Conservation (phyloP, 2,329 filamentous ascomycete genomes). For the Venturia effusa region DNA sequence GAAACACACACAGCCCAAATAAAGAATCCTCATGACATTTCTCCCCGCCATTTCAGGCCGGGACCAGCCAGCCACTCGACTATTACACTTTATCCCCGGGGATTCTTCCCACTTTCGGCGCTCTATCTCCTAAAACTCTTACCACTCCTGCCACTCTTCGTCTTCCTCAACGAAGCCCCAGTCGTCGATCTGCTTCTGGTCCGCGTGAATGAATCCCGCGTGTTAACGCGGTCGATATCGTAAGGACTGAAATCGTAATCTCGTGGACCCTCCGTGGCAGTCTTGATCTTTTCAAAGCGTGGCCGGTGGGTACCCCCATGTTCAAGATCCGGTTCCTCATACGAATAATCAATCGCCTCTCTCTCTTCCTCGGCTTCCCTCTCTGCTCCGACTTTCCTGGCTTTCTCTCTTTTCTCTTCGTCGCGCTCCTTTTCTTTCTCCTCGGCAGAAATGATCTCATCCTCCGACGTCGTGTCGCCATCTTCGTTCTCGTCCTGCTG, state of each 20-base stretch:
- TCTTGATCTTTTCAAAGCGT: slow-evolving; percentile 29
- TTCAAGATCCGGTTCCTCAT: slow-evolving; percentile 12
- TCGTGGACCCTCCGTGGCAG: slow-evolving; percentile 16
- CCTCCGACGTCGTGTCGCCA: slow-evolving; percentile 14
- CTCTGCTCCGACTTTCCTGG: neutral
- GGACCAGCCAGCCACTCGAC: too few species aligned
- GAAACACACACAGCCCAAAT: too few species aligned
- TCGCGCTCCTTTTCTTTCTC: slow-evolving; percentile 17
- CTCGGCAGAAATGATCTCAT: slow-evolving; percentile 14
- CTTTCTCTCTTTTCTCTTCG: slow-evolving; percentile 13
- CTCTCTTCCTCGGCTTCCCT: slow-evolving; percentile 13
- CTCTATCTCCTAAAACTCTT: neutral
- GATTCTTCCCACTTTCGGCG: too few species aligned
- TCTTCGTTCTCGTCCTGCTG: slow-evolving; percentile 18
- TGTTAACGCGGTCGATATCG: slow-evolving; percentile 38
- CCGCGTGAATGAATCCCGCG: slow-evolving; percentile 31
- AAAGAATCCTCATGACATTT: too few species aligned
- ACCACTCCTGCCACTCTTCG: neutral
- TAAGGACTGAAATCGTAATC: slow-evolving; percentile 33
- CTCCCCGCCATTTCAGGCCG: too few species aligned
- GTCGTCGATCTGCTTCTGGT: neutral
- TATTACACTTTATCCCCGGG: too few species aligned
- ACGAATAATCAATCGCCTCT: slow-evolving; percentile 10
- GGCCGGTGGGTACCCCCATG: slow-evolving; percentile 17
- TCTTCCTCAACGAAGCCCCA: neutral